Evolutionary conservation across 441 rosid genomes (phyloP).

Genomic region (Erysimum pusillum): DNA sequence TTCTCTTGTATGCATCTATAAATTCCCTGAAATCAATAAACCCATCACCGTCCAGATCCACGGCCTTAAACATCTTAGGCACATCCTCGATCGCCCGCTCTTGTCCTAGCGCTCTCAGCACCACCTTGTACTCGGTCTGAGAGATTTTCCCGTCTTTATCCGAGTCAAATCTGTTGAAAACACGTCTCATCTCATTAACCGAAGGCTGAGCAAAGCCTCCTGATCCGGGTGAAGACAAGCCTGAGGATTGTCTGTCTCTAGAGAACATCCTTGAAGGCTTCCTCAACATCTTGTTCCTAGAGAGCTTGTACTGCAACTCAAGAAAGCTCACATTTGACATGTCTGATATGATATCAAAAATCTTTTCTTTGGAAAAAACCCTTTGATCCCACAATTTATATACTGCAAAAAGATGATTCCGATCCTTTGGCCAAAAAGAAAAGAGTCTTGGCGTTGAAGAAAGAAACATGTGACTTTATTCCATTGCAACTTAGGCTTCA

Average conservation of each 20-base stretch:
- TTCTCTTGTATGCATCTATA: slow-evolving; percentile 67
- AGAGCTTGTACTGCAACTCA: slow-evolving; percentile 78
- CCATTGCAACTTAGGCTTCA: slow-evolving; percentile 31
- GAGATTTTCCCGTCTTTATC: slow-evolving; percentile 88
- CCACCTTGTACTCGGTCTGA: slow-evolving; percentile 78
- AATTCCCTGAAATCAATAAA: slow-evolving; percentile 86
- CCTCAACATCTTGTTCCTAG: slow-evolving; percentile 57
- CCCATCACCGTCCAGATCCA: slow-evolving; percentile 85
- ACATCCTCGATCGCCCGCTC: slow-evolving; percentile 56
- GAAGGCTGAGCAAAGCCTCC: slow-evolving; percentile 60
- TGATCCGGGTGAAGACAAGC: slow-evolving; percentile 39
- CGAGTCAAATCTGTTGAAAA: slow-evolving; percentile 73
- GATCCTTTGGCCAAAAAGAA: background rate
- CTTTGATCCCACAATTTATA: slow-evolving; percentile 12
- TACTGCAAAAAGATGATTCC: slow-evolving; percentile 17
- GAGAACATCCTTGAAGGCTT: slow-evolving; percentile 72
- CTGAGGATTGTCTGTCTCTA: slow-evolving; percentile 64
- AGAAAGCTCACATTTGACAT: slow-evolving; percentile 68
- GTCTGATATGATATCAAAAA: background rate
- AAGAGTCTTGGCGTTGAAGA: slow-evolving; percentile 37
- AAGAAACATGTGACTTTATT: slow-evolving; percentile 39
- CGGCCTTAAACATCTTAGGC: slow-evolving; percentile 69
- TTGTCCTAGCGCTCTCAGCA: slow-evolving; percentile 72
- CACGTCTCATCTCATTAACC: slow-evolving; percentile 65
- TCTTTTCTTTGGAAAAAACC: background rate